These are phyloP conservation scores for Leccinum proximum DNA, from an alignment of 1,284 basidiomycete species.

Conservation along the genomic window DNA sequence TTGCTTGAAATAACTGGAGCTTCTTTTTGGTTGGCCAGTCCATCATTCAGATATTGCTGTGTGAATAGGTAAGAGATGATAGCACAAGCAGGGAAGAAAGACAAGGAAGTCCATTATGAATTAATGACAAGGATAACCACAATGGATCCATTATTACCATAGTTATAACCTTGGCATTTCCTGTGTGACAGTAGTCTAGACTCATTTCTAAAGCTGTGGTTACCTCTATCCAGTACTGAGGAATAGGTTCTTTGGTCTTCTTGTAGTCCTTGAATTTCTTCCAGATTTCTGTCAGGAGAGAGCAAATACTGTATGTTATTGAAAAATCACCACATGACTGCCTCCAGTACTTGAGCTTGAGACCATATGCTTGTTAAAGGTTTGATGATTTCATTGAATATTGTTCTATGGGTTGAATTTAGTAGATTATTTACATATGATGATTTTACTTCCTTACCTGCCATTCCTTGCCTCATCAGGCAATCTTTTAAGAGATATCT, in stretches of 20 bases:
- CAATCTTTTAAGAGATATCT: too few relatives aligned
- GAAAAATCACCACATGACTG: too few relatives aligned
- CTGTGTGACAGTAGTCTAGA: neutral
- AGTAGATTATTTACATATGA: too few relatives aligned
- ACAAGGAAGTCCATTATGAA: neutral
- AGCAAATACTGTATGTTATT: too few relatives aligned
- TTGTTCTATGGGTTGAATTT: too few relatives aligned
- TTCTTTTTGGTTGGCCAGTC: neutral
- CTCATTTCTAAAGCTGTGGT: neutral
- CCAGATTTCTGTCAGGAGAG: neutral
- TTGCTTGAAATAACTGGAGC: neutral
- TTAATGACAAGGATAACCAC: neutral
- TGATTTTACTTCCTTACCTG: too few relatives aligned
- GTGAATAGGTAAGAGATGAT: neutral
- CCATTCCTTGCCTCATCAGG: too few relatives aligned
- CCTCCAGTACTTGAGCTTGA: too few relatives aligned
- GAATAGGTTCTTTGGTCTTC: neutral
- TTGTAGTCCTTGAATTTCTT: neutral
- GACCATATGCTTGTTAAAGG: too few relatives aligned
- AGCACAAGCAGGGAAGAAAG: neutral
- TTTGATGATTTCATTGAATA: too few relatives aligned
- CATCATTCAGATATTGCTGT: neutral
- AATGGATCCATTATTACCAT: neutral
- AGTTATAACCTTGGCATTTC: neutral
- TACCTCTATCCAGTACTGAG: neutral